Evolutionary conservation across 768 basidiomycete species (phyloP), one percentile per base, ranked within the genome.

Genomic region (Hebeloma cylindrosporum): DNA sequence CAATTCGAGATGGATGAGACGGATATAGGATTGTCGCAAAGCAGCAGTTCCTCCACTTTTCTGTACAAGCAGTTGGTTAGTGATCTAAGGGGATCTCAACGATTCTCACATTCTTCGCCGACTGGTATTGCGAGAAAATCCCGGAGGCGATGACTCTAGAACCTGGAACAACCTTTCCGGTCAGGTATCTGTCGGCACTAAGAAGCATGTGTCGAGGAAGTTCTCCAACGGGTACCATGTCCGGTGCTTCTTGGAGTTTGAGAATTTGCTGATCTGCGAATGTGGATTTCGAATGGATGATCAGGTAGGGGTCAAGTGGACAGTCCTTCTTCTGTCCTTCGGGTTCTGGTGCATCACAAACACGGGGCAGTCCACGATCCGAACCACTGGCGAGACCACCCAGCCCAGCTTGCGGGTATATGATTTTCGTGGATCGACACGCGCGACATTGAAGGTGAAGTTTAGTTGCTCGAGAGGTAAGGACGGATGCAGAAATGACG

Each of bases 211-310:
- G 96, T 37, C 94, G 71, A 7, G 96, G 96, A 30, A 99, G 73
- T 61, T 99, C 96, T 75, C 96, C 96, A 18, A 98, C 94, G 0
- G 96, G 96, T 1, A 99, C 96, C 92, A 97, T 96, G 64, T 99
- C 96, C 0, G 96, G 96, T 13, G 95, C 94, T 66, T 99, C 96
- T 66, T 99, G 96, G 9, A 99, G 78, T 63, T 99, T 99, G 56
- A 99, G 76, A 8, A 82, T 88, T 66, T 99, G 96, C 55, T 96
- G 93, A 61, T 99, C 96, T 6, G 93, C 86, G 60, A 98, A 99
- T 5, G 80, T 75, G 23, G 92, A 98, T 67, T 92, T 90, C 27
- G 92, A 86, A 65, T 99, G 96, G 11, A 97, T 73, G 60, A 99
- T 94, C 40, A 93, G 75, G 68, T 94, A 99, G 1, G 96, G 96